These are phyloP conservation scores for Yarrowia sp. DNA, from an alignment of 805 yeast genomes.

Conservation along the genomic window DNA sequence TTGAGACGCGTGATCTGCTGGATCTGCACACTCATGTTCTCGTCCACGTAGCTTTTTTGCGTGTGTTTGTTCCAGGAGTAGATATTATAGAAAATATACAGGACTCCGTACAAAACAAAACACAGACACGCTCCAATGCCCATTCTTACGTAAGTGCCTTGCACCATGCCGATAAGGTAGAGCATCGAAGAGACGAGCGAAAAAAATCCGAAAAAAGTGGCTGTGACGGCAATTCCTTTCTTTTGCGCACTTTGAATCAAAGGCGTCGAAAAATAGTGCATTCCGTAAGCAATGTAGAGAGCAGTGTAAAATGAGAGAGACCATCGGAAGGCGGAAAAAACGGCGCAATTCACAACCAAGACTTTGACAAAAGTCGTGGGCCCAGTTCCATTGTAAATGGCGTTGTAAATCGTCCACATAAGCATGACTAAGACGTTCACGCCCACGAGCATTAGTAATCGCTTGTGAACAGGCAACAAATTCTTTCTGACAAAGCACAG, in stretches of 20 bases:
- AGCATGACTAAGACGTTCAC: neutral
- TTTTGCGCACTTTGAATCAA: neutral
- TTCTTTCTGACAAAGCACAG: neutral
- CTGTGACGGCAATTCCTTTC: conserved; percentile 1
- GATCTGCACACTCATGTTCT: conserved; percentile 15
- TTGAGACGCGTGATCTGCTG: neutral
- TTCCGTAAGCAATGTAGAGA: conserved; percentile 1
- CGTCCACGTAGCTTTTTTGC: conserved; percentile 1
- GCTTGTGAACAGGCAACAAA: neutral
- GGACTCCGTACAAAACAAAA: neutral
- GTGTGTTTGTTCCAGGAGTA: conserved; percentile 5
- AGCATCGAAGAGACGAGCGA: conserved; percentile 15
- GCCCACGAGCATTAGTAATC: neutral
- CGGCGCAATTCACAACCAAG: neutral
- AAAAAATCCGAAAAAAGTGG: conserved; percentile 2
- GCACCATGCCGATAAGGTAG: conserved; percentile 7
- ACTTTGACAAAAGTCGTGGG: neutral
- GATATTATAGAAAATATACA: neutral
- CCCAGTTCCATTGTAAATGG: neutral
- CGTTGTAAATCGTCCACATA: neutral
- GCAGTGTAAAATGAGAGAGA: neutral
- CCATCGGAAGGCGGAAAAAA: neutral
- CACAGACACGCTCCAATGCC: conserved; percentile 16
- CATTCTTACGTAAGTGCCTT: conserved; percentile 12
- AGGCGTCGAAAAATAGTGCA: conserved; percentile 18